These are phyloP conservation scores for Komagataella kurtzmanii DNA, from an alignment of 805 yeast species.

Conservation along the genomic window DNA sequence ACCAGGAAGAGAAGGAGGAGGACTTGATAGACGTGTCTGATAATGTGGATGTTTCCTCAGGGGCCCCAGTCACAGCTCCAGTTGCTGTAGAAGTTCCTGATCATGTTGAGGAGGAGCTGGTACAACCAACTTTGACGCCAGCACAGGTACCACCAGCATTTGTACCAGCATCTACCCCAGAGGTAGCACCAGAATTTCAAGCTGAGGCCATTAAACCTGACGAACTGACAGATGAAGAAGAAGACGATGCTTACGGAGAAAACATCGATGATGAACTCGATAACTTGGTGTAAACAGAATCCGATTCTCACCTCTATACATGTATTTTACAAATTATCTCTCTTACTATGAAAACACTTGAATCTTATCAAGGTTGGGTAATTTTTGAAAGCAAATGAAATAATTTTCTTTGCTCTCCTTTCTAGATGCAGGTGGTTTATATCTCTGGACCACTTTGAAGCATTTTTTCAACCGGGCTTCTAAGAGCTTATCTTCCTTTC, in stretches of 20 bases:
- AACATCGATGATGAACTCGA: background rate
- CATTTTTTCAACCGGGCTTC: conserved; percentile 41
- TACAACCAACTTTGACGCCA: background rate
- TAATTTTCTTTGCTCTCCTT: conserved; percentile 73
- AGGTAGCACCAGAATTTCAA: background rate
- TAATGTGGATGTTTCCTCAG: background rate
- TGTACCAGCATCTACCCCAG: background rate
- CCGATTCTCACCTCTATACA: background rate
- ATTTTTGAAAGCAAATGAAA: conserved; percentile 52
- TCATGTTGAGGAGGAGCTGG: background rate
- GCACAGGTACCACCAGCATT: background rate
- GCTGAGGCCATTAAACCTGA: background rate
- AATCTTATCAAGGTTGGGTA: conserved; percentile 23
- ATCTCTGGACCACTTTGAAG: conserved; percentile 51
- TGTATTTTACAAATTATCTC: conserved; percentile 2
- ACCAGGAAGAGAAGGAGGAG: conserved; percentile 5
- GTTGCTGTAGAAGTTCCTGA: background rate
- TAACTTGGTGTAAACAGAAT: background rate
- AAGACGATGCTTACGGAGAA: background rate
- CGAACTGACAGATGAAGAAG: background rate
- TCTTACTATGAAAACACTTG: conserved; percentile 21
- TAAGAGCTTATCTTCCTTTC: conserved; percentile 60
- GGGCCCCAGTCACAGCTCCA: background rate
- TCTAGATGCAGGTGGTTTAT: conserved; percentile 76
- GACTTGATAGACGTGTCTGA: conserved; percentile 1